Percentiles rank a stretch among this genome's conserved stretches.
phyloP scores from a whole-genome alignment of 2,329 filamentous ascomycete genomes.

The Chaetomiaceae sp. region DNA sequence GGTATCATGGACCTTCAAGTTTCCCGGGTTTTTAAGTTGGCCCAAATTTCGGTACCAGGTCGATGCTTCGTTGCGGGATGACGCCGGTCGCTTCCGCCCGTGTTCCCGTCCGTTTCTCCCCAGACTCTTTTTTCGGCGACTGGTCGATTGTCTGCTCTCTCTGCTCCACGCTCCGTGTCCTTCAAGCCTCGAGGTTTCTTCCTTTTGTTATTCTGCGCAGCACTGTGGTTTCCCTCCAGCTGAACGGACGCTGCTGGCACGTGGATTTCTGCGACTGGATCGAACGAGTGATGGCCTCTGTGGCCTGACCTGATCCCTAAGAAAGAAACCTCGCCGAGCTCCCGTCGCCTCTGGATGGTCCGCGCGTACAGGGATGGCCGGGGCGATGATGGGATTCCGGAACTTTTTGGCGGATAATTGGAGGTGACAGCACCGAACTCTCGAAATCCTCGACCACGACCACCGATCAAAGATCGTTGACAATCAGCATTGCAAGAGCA shows the following conservation, averaged over 20 bases:
- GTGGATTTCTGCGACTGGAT: background rate
- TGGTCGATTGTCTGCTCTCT: too few relatives aligned
- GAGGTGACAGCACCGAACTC: too few relatives aligned
- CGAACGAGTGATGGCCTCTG: slow-evolving; percentile 18
- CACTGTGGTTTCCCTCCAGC: background rate
- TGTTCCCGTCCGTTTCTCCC: background rate
- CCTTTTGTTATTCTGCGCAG: background rate
- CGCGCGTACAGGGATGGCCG: background rate
- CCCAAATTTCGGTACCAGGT: background rate
- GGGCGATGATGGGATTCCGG: too few relatives aligned
- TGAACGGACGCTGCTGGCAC: background rate
- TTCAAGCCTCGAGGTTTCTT: too few relatives aligned
- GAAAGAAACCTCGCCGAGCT: too few relatives aligned
- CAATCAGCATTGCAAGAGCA: background rate
- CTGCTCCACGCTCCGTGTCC: too few relatives aligned
- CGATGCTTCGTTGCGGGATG: background rate
- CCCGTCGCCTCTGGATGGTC: slow-evolving; percentile 6
- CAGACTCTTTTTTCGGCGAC: background rate
- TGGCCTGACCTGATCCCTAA: too few relatives aligned
- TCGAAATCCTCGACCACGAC: too few relatives aligned
- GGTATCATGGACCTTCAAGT: background rate
- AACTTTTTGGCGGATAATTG: too few relatives aligned
- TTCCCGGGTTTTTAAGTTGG: background rate
- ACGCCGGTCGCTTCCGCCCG: slow-evolving; percentile 5
- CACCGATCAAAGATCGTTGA: too few relatives aligned